A percentile compares a stretch with the other conserved stretches of the same genome.
These are phyloP conservation scores for Chernovozyma aurita DNA, from an alignment of 1,139 yeast genomes.

Conservation along the genomic window DNA sequence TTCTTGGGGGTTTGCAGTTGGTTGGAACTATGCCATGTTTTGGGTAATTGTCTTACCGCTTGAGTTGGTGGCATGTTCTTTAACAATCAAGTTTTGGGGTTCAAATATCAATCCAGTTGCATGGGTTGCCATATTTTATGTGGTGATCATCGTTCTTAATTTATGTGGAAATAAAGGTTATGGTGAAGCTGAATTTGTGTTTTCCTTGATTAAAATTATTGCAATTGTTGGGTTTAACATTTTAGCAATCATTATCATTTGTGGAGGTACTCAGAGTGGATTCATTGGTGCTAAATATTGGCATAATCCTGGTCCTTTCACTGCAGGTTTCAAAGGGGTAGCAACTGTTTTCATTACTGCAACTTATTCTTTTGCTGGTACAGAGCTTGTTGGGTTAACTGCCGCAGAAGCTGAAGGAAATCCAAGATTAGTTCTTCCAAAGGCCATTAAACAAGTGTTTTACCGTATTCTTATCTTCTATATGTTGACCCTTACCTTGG, in stretches of 20 bases:
- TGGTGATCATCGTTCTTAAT: conserved; percentile 50
- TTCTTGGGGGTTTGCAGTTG: conserved; percentile 73
- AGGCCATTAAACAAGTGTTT: conserved; percentile 41
- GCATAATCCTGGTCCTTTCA: conserved; percentile 62
- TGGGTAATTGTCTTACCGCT: conserved; percentile 69
- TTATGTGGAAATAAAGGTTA: conserved; percentile 60
- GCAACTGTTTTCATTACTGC: conserved; percentile 39
- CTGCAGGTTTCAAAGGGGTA: conserved; percentile 56
- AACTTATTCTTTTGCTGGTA: conserved; percentile 42
- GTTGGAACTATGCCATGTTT: conserved; percentile 64
- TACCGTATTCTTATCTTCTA: conserved; percentile 40
- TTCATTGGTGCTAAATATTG: conserved; percentile 55
- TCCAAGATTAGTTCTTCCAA: conserved; percentile 36
- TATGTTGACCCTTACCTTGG: conserved; percentile 36
- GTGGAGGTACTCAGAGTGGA: conserved; percentile 55
- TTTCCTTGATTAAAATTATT: conserved; percentile 56
- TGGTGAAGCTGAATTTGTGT: conserved; percentile 64
- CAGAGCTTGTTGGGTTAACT: conserved; percentile 41
- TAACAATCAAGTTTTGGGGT: conserved; percentile 67
- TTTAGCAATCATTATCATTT: conserved; percentile 60
- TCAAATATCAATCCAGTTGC: conserved; percentile 53
- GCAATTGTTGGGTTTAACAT: conserved; percentile 66
- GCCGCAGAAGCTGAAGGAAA: conserved; percentile 30
- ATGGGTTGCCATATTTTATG: conserved; percentile 65
- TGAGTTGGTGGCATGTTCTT: conserved; percentile 68